Conservation (phyloP, 1,284 basidiomycete species). For the Tilletia indica region DNA sequence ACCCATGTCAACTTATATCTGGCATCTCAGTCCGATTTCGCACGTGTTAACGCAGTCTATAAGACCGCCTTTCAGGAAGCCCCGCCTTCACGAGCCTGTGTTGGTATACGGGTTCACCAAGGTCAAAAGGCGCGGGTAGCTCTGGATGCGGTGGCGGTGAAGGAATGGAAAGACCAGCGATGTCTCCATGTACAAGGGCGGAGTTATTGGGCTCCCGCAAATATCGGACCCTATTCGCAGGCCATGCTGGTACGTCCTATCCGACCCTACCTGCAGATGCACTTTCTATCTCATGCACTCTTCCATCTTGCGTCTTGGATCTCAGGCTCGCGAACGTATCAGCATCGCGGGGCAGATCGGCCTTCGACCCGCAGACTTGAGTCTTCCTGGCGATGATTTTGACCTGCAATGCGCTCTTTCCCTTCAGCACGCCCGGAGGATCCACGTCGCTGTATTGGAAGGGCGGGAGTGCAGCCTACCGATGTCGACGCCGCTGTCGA, state of each 20-base stretch:
- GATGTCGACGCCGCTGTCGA: slow-evolving; percentile 32
- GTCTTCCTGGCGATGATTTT: slow-evolving; percentile 61
- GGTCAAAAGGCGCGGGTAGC: neutral
- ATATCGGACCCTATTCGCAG: slow-evolving; percentile 98
- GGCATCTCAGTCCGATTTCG: slow-evolving; percentile 57
- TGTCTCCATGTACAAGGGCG: slow-evolving; percentile 88
- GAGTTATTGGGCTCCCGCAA: slow-evolving; percentile 98
- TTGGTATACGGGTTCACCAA: slow-evolving; percentile 60
- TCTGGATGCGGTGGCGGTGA: neutral
- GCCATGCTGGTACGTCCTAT: slow-evolving; percentile 69
- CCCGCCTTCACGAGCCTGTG: slow-evolving; percentile 88
- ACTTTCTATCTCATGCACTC: neutral
- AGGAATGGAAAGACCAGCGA: slow-evolving; percentile 48
- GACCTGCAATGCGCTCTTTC: slow-evolving; percentile 70
- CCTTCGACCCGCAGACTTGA: slow-evolving; percentile 72
- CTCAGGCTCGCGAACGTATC: slow-evolving; percentile 69
- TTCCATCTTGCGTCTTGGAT: neutral
- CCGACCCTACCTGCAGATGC: too few relatives aligned
- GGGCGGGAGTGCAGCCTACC: slow-evolving; percentile 18
- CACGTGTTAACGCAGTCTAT: slow-evolving; percentile 63
- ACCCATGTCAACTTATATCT: slow-evolving; percentile 81
- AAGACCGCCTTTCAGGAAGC: slow-evolving; percentile 78
- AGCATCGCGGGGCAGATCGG: slow-evolving; percentile 95
- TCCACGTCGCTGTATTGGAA: slow-evolving; percentile 59
- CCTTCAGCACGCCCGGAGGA: slow-evolving; percentile 75